Conservation (phyloP, 768 basidiomycete species). For the Boletellus emodensis region DNA sequence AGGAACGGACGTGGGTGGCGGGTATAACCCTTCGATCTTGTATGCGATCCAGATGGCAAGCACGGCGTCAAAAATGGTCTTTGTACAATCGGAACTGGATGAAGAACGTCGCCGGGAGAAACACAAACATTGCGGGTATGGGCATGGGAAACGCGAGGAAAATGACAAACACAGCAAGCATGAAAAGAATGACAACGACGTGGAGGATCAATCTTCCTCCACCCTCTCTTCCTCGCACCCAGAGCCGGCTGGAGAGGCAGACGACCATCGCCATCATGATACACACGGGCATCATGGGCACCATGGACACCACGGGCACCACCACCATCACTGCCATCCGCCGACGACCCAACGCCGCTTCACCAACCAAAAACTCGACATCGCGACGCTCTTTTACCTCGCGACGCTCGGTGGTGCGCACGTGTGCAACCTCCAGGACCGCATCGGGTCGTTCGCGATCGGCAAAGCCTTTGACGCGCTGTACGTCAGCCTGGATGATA, state of each 20-base stretch:
- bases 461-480: conserved; percentile 92
- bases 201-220: background rate
- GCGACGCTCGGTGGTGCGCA: conserved; percentile 88
- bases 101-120: conserved; percentile 3
- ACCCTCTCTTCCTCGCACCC: background rate
- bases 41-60: conserved; percentile 69
- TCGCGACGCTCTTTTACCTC: conserved; percentile 75
- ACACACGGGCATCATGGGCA: background rate
- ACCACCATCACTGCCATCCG: background rate
- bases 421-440: conserved; percentile 63
- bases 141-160: no score
- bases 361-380: conserved; percentile 55
- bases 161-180: background rate
- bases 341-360: conserved; percentile 28
- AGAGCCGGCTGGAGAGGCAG: background rate
- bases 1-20: conserved; percentile 87
- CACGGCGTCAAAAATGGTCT: conserved; percentile 73
- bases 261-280: background rate
- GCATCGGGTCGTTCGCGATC: conserved; percentile 65
- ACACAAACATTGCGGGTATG: background rate
- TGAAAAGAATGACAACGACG: background rate
- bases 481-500: conserved; percentile 52
- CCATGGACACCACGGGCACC: background rate
- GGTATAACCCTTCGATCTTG: conserved; percentile 78
- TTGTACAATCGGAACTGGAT: conserved; percentile 38